Base-by-base conservation (phyloP, 2,329 filamentous ascomycete genomes). In the Hymenoscyphus scutula region DNA sequence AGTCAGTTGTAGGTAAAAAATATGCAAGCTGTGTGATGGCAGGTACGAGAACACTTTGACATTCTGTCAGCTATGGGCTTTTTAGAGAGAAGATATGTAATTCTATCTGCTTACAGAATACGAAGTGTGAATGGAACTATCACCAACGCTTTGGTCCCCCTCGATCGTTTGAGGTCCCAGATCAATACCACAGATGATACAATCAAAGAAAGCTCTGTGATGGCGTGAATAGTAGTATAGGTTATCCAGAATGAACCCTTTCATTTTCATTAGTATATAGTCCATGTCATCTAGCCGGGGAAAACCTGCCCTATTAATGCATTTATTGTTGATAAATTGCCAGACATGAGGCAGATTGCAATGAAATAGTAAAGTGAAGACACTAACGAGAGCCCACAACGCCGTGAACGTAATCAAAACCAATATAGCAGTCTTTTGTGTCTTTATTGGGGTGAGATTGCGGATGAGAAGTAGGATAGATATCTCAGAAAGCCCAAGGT, bases 281-380 rank as follows among this genome's bases (percentile, higher is more conserved):
- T 34, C 53, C 4, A 25, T 56, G 23, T n/a, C 3, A 34, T 15
- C 29, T 4, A 34, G 53, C 25, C 10, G 53, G 38, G 29, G 19
- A 56, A 56, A 7, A 56, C 17, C 34, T 13, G 23, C 53, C 53
- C 29, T 56, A 56, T 56, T 13, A 23, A 56, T 56, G 29, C 53
- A 56, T 56, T 56, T 34, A 19, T 56, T 56, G 53, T 56, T 56
- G 11, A 56, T 56, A 29, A 56, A 56, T 56, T 34, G 53, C 53
- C 53, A 56, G 13, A 56, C 53, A 56, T 56, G 25, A 23, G 53
- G 53, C 30, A n/a, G 13, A 56, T 56, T 27, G 53, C 53, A 56
- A 17, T 56, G 53, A 13, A 56, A 56, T 5, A 56, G 53, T 56
- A 56, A 19, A 56, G 53, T n/a, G 5, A 56, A 56, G 23, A 56